These are phyloP conservation scores for Bertia moriformis DNA, from an alignment of 2,329 filamentous ascomycete species.

Conservation along the genomic window DNA sequence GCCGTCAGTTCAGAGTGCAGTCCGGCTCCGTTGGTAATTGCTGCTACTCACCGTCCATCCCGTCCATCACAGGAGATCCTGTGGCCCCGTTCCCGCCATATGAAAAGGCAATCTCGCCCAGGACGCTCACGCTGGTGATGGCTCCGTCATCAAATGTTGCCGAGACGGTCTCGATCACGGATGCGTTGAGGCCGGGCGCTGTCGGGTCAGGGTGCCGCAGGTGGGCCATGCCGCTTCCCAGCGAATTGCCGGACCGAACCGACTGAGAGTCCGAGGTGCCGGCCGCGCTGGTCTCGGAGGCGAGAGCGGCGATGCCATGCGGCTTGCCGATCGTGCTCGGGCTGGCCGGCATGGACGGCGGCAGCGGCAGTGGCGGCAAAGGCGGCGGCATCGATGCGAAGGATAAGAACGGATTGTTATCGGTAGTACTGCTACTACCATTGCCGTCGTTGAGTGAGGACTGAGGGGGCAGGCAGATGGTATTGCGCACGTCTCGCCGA, in stretches of 20 bases:
- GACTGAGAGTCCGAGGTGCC: constrained; percentile 73
- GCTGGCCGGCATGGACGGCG: constrained; percentile 9
- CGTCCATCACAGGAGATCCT: constrained; percentile 20
- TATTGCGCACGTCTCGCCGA: constrained; percentile 81
- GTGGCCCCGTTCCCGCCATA: constrained; percentile 58
- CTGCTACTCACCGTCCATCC: constrained; percentile 32
- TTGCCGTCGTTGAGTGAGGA: not conserved
- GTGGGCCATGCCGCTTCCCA: constrained; percentile 53
- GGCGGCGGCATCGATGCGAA: constrained; percentile 8
- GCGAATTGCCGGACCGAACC: constrained; percentile 72
- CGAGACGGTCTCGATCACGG: constrained; percentile 82
- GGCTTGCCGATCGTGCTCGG: constrained; percentile 17
- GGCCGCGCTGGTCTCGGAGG: constrained; percentile 46
- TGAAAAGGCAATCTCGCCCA: constrained; percentile 77
- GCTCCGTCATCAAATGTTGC: constrained; percentile 65
- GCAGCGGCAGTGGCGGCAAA: constrained; percentile 21
- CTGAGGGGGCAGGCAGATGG: constrained; percentile 57
- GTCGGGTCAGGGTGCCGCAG: constrained; percentile 70
- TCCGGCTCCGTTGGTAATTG: not conserved
- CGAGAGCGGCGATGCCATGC: constrained; percentile 35
- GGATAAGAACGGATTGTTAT: constrained; percentile 17
- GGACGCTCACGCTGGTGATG: constrained; percentile 58
- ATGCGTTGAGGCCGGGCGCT: constrained; percentile 68
- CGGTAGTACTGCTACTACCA: not conserved
- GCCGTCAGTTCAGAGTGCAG: constrained; percentile 3